Evolutionary conservation across 106 monocot species (phyloP).

Genomic region (Dendrobium officinale): DNA sequence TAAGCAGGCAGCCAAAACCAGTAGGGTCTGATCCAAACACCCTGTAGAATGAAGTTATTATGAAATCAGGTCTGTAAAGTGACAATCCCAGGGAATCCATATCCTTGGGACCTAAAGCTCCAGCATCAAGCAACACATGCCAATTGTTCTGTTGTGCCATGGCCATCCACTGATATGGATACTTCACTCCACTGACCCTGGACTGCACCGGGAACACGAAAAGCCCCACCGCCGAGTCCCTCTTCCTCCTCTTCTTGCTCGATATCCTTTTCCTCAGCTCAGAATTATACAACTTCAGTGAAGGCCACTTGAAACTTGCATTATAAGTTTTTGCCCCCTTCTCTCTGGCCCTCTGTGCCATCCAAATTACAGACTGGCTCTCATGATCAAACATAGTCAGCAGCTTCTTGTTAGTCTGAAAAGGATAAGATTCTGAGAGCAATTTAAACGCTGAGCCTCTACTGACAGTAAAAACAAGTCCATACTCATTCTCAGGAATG

Average conservation of each 20-base stretch:
- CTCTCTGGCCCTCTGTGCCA: slow-evolving; percentile 79
- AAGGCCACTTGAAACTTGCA: slow-evolving; percentile 85
- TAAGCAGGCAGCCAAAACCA: slow-evolving; percentile 90
- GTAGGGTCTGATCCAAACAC: slow-evolving; percentile 83
- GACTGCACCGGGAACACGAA: slow-evolving; percentile 97
- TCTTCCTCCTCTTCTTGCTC: slow-evolving; percentile 67
- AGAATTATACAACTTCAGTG: slow-evolving; percentile 63
- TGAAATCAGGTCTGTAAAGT: slow-evolving; percentile 94
- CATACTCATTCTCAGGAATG: slow-evolving; percentile 93
- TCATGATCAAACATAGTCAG: slow-evolving; percentile 97
- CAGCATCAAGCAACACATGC: slow-evolving; percentile 98
- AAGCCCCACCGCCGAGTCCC: slow-evolving; percentile 67
- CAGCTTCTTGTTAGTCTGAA: slow-evolving; percentile 87
- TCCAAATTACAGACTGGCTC: slow-evolving; percentile 87
- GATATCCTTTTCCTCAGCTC: slow-evolving; percentile 82
- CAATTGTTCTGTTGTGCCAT: slow-evolving; percentile 96
- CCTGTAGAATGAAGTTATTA: slow-evolving; percentile 94
- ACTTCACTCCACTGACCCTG: slow-evolving; percentile 82
- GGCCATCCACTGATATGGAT: slow-evolving; percentile 99
- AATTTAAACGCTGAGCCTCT: slow-evolving; percentile 85
- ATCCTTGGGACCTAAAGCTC: slow-evolving; percentile 91
- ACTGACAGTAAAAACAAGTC: slow-evolving; percentile 86
- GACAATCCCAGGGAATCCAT: slow-evolving; percentile 96
- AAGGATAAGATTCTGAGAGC: slow-evolving; percentile 86
- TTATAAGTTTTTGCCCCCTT: slow-evolving; percentile 80